A percentile compares a stretch with the other conserved stretches of the same genome.
Evolutionary conservation across 257 asterid species (phyloP).

Genomic region (Thymus quinquecostatus): DNA sequence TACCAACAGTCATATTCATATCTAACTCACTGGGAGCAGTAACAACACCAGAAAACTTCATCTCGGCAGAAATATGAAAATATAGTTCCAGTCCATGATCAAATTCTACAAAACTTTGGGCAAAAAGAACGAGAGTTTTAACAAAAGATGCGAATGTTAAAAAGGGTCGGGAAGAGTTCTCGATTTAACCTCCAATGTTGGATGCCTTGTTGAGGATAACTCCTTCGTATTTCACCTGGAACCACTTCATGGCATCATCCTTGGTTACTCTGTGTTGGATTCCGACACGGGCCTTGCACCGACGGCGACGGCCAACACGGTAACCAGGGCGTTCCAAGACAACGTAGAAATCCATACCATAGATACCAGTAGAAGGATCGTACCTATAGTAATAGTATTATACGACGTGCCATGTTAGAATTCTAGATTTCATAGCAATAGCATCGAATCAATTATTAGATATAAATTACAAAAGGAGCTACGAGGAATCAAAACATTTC

Average conservation of each 20-base stretch:
- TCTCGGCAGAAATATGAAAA: constrained; percentile 2
- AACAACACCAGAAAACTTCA: background rate
- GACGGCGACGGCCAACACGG: constrained; percentile 55
- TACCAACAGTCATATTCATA: too few relatives aligned
- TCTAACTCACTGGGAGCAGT: background rate
- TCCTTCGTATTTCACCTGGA: constrained; percentile 52
- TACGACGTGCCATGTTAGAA: background rate
- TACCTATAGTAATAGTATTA: constrained; percentile 33
- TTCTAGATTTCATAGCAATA: background rate
- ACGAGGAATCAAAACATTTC: background rate
- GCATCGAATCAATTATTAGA: too few relatives aligned
- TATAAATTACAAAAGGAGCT: background rate
- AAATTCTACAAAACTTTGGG: constrained; percentile 38
- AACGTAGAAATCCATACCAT: constrained; percentile 53
- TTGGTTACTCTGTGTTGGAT: constrained; percentile 53
- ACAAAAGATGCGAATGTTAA: background rate
- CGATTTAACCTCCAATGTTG: constrained; percentile 36
- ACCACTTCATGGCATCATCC: constrained; percentile 56
- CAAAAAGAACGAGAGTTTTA: background rate
- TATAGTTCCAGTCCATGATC: constrained; percentile 24
- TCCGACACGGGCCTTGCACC: constrained; percentile 59
- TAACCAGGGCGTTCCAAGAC: constrained; percentile 57
- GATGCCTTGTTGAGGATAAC: constrained; percentile 54
- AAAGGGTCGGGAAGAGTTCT: background rate
- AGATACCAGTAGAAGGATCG: constrained; percentile 56